These are phyloP conservation scores for Bipolaris oryzae DNA, from an alignment of 2,329 filamentous ascomycete genomes.

Conservation along the genomic window DNA sequence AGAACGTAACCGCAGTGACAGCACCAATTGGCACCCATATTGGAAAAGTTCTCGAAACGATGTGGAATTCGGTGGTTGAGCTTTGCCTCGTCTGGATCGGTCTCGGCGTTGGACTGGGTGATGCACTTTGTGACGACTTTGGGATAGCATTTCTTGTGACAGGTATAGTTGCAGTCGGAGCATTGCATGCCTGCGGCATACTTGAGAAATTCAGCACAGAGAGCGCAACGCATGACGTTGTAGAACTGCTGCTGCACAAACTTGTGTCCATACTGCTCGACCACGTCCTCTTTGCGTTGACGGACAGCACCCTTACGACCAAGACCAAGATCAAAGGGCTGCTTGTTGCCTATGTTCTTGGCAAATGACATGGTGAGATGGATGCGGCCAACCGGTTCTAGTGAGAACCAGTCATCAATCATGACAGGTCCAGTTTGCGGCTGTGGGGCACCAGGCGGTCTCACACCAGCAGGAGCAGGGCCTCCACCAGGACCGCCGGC, in stretches of 20 bases:
- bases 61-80: conserved; percentile 99
- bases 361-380: conserved; percentile 89
- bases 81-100: conserved; percentile 97
- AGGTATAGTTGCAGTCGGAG: conserved; percentile 99
- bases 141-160: conserved; percentile 94
- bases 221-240: conserved; percentile 99
- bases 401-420: conserved; percentile 95
- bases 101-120: conserved; percentile 98
- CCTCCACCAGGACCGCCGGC: conserved; percentile 45
- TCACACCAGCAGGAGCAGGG: conserved; percentile 48
- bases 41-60: conserved; percentile 94
- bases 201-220: conserved; percentile 97
- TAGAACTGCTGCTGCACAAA: conserved; percentile 99
- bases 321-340: conserved; percentile 85
- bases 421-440: conserved; percentile 62
- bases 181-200: conserved; percentile 99
- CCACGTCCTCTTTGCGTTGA: conserved; percentile 96
- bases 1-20: conserved; percentile 98
- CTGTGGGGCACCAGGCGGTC: conserved; percentile 48
- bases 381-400: conserved; percentile 92
- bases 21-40: conserved; percentile 98
- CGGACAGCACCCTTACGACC: conserved; percentile 95
- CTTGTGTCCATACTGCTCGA: conserved; percentile 99
- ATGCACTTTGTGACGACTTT: conserved; percentile 99
- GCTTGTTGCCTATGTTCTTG: conserved; percentile 84